Base-by-base conservation (phyloP, 371 early-diverging fungal genomes). In the Lichtheimia corymbifera region DNA sequence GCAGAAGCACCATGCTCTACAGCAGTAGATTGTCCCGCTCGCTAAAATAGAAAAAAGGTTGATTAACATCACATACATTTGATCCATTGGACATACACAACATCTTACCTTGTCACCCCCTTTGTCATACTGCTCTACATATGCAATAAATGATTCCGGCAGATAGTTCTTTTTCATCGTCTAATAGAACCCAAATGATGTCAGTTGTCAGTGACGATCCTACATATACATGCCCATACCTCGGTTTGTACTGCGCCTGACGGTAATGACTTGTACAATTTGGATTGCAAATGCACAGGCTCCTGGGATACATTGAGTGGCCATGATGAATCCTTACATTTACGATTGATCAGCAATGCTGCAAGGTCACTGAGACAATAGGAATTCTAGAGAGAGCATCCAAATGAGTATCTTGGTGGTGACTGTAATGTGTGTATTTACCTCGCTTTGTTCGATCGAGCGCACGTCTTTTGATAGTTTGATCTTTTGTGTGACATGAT, bases 351-450 rank as follows among this genome's bases (percentile, higher is more conserved):
- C 56, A 93, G 50, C 47, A 86, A 73, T 64, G 93, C 90, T 13
- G 91, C 81, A 49, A 97, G 68, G 59, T 97, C 97, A 69, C 91
- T 86, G 44, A 94, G 58, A 14, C 88, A 77, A 72, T 95, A 95
- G 1, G 96, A 78, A 56, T 90, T 84, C 91, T 87, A 73, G 6
- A 27, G n/a, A 18, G 17, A 56, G 24, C 44, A 13, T 5, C 5
- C 1, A 4, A 13, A 51, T 42, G 41, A 30, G 20, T 22, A 18
- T 4, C 0, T 28, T 28, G 28, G 49, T 52, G n/a, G 25, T 45
- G n/a, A n/a, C n/a, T 15, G 42, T 17, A 5, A 51, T 4, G 28
- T 14, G 22, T 30, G 42, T 43, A 2, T 55, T 55, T 84, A 90
- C 89, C 69, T 86, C 61, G 42, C 80, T 77, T 7, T 68, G 65